These are phyloP conservation scores for Akanthomyces uredinophilus DNA, from an alignment of 2,329 filamentous ascomycete species.

Conservation along the genomic window DNA sequence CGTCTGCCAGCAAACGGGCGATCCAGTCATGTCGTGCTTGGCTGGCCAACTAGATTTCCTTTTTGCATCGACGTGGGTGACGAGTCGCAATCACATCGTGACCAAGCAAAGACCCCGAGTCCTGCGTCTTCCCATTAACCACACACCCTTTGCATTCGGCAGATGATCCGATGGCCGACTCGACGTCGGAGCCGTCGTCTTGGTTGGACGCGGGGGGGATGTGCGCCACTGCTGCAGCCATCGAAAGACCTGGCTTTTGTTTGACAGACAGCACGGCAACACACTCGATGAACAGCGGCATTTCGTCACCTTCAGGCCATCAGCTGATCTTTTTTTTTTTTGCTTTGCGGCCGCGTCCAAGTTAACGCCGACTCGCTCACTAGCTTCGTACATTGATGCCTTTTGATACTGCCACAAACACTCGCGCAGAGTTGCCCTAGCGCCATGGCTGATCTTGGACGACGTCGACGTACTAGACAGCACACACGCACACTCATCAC, in stretches of 20 bases:
- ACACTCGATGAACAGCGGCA: neutral
- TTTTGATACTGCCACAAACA: neutral
- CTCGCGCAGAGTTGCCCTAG: neutral
- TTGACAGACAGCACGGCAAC: neutral
- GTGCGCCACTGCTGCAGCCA: neutral
- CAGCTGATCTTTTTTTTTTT: neutral
- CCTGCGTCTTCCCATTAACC: neutral
- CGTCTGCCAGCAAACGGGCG: neutral
- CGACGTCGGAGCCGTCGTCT: neutral
- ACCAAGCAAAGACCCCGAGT: neutral
- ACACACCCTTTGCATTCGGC: neutral
- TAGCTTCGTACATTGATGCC: neutral
- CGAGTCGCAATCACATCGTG: neutral
- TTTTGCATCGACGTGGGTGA: neutral
- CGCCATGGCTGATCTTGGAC: neutral
- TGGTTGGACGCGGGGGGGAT: neutral
- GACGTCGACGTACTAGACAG: neutral
- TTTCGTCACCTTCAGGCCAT: neutral
- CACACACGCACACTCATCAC: neutral
- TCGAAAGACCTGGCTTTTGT: neutral
- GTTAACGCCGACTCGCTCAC: neutral
- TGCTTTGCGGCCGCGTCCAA: neutral
- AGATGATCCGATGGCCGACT: neutral
- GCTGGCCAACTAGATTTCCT: constrained; percentile 2
- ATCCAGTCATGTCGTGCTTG: neutral